Base-by-base conservation (phyloP, 352 stramenopile genomes). In the Thalassiosira mediterranea region DNA sequence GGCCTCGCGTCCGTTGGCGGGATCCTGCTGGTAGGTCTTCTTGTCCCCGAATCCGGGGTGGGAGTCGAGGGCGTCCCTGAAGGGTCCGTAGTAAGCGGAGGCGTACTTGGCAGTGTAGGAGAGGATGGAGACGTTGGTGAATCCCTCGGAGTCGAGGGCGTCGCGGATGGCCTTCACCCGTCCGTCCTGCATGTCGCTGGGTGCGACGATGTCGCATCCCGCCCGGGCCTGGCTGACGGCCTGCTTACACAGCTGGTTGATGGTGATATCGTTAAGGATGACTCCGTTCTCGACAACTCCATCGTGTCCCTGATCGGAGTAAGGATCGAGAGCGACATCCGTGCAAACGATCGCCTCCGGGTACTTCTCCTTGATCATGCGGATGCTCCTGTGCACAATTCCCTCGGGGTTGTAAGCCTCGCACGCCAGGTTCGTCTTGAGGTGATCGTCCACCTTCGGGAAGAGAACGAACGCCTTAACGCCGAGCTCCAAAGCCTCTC, bases 1-100 rank as follows among this genome's bases (percentile, higher is more conserved):
- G 3, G 93, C 91, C 79, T 97, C 94, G 8, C 89, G 74, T 23
- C 90, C 90, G 81, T 97, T 97, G 37, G 91, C 92, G 42, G 94
- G 94, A 72, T 97, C 93, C 81, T 96, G 96, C 90, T 99, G 97
- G 88, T 99, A 99, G 19, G 97, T 98, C 89, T 98, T 98, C 81
- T 97, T 97, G 73, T 97, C 92, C 51, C 93, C 91, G 71, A 96
- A 96, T 38, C 92, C 93, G 44, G 93, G 92, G 90, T 98, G 94
- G 47, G 95, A 98, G 79, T 98, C 97, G 59, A 99, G 92, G 10
- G 97, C 97, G 81, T 99, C 96, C 62, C 97, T 76, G 73, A 93
- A 93, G 25, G 87, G 87, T 37, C 87, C 87, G 51, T 93, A 93
- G 70, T 91, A 93, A 1, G 87, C 87, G 21, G 76, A 88, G 23